phyloP scores from a whole-genome alignment of 1,284 basidiomycete genomes.

The Golubevia sp. region DNA sequence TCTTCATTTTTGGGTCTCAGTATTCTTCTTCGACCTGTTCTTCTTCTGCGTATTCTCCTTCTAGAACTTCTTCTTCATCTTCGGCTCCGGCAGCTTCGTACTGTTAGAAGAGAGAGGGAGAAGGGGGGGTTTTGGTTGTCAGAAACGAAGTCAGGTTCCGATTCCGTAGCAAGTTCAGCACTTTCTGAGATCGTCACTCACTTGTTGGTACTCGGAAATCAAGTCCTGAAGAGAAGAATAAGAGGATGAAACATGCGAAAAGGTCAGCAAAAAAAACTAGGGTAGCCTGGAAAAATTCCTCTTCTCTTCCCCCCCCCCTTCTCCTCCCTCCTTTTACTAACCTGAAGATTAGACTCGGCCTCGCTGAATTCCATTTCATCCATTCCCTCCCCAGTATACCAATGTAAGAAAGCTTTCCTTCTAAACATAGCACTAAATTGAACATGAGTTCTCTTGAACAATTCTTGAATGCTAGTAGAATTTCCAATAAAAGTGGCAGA shows the following conservation, averaged over 20 bases:
- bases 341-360: conserved; percentile 56
- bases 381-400: conserved; percentile 63
- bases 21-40: not conserved
- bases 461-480: conserved; percentile 60
- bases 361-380: conserved; percentile 63
- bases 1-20: too few relatives aligned
- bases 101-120: not conserved
- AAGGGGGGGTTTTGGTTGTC: not conserved
- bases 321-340: not conserved
- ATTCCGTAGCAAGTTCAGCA: not conserved
- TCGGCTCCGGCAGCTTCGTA: conserved; percentile 9
- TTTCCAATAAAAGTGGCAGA: conserved; percentile 62
- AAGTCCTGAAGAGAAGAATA: conserved; percentile 35
- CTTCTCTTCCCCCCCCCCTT: too few relatives aligned
- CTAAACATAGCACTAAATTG: conserved; percentile 60
- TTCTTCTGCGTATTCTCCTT: conserved; percentile 3
- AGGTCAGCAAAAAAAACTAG: conserved; percentile 4
- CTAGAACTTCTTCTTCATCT: conserved; percentile 7
- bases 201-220: conserved; percentile 61
- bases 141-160: too few relatives aligned
- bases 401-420: conserved; percentile 62
- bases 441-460: conserved; percentile 16
- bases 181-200: not conserved
- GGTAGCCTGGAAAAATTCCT: not conserved
- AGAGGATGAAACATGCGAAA: not conserved